These are phyloP conservation scores for Fusarium pininemorale DNA, from an alignment of 2,329 filamentous ascomycete genomes.

Conservation along the genomic window DNA sequence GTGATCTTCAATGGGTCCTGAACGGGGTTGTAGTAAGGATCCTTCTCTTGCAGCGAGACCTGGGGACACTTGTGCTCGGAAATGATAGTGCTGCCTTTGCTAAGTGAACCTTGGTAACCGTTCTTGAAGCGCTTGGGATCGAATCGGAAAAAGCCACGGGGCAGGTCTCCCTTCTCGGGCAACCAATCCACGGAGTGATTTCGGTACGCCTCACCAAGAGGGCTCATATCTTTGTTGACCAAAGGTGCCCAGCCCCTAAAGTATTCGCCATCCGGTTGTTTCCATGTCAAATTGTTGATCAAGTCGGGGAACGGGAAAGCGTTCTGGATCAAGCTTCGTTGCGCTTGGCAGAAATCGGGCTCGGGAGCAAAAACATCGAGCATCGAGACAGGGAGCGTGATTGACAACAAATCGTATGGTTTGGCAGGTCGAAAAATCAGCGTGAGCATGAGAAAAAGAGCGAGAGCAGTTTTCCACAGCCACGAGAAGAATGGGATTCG, in stretches of 20 bases:
- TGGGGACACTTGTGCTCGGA: conserved; percentile 29
- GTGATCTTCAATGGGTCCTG: conserved; percentile 54
- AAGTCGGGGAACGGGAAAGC: conserved; percentile 46
- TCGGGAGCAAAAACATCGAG: conserved; percentile 42
- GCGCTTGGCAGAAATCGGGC: conserved; percentile 40
- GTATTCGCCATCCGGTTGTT: conserved; percentile 41
- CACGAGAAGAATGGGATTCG: conserved; percentile 22
- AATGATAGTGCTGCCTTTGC: background rate
- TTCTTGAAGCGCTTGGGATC: conserved; percentile 40
- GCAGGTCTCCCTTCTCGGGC: conserved; percentile 31
- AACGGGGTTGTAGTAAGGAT: conserved; percentile 50
- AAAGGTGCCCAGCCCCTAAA: conserved; percentile 49
- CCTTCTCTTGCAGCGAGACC: conserved; percentile 27
- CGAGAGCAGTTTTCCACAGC: conserved; percentile 26
- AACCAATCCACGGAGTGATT: conserved; percentile 43
- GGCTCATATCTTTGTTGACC: conserved; percentile 23
- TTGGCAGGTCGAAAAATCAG: conserved; percentile 42
- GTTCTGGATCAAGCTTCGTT: conserved; percentile 35
- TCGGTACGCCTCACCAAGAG: conserved; percentile 39
- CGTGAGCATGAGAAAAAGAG: conserved; percentile 35
- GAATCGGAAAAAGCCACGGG: conserved; percentile 45
- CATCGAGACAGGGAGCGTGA: conserved; percentile 46
- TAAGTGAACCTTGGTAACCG: conserved; percentile 25
- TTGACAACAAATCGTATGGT: conserved; percentile 46
- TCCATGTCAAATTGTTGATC: conserved; percentile 40